Conservation (phyloP, 1,284 basidiomycete species). For the Lentinula novae-zelandiae region DNA sequence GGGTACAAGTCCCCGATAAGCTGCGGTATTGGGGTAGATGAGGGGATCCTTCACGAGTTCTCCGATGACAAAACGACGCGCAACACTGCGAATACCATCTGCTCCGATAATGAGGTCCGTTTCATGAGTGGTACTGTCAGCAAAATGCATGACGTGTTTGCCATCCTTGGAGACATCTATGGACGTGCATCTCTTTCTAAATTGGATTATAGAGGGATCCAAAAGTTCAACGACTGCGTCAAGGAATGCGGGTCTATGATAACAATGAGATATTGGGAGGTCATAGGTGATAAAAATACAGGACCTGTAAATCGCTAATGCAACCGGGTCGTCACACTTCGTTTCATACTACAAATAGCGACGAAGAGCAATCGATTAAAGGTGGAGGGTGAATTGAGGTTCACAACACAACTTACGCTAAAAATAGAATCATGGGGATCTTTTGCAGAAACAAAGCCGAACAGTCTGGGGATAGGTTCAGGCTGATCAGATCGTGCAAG, state of each 20-base stretch:
- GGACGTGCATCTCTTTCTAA: conserved; percentile 47
- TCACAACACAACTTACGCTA: conserved; percentile 30
- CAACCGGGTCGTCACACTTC: conserved; percentile 29
- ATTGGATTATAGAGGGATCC: conserved; percentile 38
- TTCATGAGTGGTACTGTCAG: conserved; percentile 42
- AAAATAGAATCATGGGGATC: conserved; percentile 42
- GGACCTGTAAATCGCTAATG: conserved; percentile 41
- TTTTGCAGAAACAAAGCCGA: conserved; percentile 39
- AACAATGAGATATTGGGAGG: neutral
- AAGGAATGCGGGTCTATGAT: conserved; percentile 41
- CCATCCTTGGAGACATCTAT: conserved; percentile 26
- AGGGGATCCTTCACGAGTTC: conserved; percentile 23
- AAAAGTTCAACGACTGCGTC: conserved; percentile 44
- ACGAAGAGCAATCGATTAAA: neutral
- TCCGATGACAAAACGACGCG: conserved; percentile 34
- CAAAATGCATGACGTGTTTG: conserved; percentile 34
- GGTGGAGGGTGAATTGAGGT: neutral
- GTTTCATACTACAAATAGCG: conserved; percentile 30
- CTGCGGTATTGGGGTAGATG: conserved; percentile 40
- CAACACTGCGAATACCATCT: conserved; percentile 48
- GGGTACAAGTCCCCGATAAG: conserved; percentile 44
- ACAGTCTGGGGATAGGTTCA: conserved; percentile 28
- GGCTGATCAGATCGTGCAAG: conserved; percentile 32
- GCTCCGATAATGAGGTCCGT: conserved; percentile 52
- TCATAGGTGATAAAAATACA: neutral